Percentiles rank a stretch among this genome's conserved stretches.
Evolutionary conservation across 179 eudicot species (phyloP).

Genomic region (Sideroxylon spinosum): DNA sequence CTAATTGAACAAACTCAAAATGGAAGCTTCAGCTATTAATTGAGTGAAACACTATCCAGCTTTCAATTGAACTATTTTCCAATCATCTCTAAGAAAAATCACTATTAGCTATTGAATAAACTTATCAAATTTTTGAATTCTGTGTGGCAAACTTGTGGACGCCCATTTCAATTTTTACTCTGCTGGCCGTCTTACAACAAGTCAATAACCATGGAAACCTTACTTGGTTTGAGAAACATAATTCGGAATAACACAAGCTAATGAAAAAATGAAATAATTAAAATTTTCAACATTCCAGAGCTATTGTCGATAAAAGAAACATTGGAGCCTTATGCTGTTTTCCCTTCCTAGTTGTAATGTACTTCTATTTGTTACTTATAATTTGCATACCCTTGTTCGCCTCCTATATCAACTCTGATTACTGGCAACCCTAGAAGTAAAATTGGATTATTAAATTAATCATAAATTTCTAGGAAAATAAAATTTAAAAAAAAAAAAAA

Average conservation of each 20-base stretch:
- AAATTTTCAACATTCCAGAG: neutral
- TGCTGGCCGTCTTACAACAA: neutral
- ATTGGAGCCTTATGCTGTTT: neutral
- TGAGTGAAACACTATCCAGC: neutral
- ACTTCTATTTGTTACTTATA: no score
- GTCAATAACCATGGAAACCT: neutral
- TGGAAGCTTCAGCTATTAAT: neutral
- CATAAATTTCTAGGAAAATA: no score
- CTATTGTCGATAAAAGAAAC: neutral
- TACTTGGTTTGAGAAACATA: neutral
- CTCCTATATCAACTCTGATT: neutral
- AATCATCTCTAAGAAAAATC: neutral
- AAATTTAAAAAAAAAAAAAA: neutral
- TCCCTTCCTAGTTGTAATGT: neutral
- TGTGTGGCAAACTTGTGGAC: neutral
- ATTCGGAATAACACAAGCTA: neutral
- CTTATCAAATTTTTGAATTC: neutral
- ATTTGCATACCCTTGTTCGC: neutral
- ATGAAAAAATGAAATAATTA: neutral
- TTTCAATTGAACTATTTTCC: neutral
- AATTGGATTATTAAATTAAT: neutral
- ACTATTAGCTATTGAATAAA: neutral
- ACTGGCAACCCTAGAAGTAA: neutral
- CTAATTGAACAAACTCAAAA: neutral
- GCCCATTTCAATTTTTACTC: no score